A percentile compares a stretch with the other conserved stretches of the same genome.
These are phyloP conservation scores for Juglanconis oblonga DNA, from an alignment of 2,329 filamentous ascomycete genomes.

Conservation along the genomic window DNA sequence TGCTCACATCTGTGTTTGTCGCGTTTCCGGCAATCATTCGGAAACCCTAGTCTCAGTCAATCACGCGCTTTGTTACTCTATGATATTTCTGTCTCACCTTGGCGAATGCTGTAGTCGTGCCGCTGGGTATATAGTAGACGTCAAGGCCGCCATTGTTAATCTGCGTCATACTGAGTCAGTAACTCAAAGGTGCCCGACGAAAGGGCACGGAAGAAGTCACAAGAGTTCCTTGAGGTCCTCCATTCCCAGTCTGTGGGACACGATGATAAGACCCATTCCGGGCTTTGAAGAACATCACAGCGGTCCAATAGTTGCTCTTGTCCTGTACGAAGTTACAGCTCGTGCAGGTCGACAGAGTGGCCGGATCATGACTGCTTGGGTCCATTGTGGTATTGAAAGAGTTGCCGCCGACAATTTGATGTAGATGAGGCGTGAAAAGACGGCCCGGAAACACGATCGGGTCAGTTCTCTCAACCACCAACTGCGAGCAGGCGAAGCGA, in stretches of 20 bases:
- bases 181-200: no score
- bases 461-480: slow-evolving; percentile 44
- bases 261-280: slow-evolving; percentile 42
- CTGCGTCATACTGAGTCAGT: not conserved
- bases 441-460: slow-evolving; percentile 44
- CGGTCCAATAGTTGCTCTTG: slow-evolving; percentile 46
- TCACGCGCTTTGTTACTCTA: no score
- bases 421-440: slow-evolving; percentile 43
- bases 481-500: slow-evolving; percentile 46
- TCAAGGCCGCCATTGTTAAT: slow-evolving; percentile 39
- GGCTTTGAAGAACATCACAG: slow-evolving; percentile 43
- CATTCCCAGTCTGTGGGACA: slow-evolving; percentile 42
- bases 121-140: slow-evolving; percentile 43
- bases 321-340: slow-evolving; percentile 43
- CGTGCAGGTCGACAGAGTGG: slow-evolving; percentile 36
- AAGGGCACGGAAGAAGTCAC: no score
- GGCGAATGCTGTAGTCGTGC: slow-evolving; percentile 40
- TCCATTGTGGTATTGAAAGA: slow-evolving; percentile 44
- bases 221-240: slow-evolving; percentile 40
- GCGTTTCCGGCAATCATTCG: slow-evolving; percentile 45
- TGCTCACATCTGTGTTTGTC: slow-evolving; percentile 37
- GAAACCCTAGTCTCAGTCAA: slow-evolving; percentile 34
- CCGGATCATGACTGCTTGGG: slow-evolving; percentile 32
- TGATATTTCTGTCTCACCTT: slow-evolving; percentile 26
- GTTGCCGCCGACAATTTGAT: slow-evolving; percentile 46